Conservation (phyloP, 257 asterid genomes). For the Schizonepeta tenuifolia region DNA sequence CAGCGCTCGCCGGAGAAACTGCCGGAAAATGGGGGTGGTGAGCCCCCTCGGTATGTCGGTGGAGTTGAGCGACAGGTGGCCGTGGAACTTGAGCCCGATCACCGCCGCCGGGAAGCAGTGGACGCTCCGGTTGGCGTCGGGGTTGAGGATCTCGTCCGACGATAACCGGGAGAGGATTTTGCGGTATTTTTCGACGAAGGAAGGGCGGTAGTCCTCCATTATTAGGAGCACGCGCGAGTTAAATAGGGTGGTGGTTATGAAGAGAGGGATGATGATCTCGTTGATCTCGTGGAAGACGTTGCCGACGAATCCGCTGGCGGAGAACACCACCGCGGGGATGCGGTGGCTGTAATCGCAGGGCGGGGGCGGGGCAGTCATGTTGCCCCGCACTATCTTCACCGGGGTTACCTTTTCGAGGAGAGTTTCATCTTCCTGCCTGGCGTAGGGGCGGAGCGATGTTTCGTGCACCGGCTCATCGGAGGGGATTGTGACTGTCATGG, state of each 20-base stretch:
- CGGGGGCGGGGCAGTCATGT: constrained; percentile 24
- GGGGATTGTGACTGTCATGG: constrained; percentile 34
- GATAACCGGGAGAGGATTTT: constrained; percentile 51
- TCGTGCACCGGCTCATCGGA: constrained; percentile 37
- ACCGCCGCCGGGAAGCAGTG: constrained; percentile 83
- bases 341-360: constrained; percentile 48
- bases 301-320: constrained; percentile 77
- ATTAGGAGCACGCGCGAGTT: constrained; percentile 52
- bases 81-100: constrained; percentile 77
- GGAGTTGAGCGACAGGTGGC: constrained; percentile 47
- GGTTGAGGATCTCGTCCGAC: constrained; percentile 48
- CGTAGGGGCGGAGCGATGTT: constrained; percentile 58
- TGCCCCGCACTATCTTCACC: constrained; percentile 48
- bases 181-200: constrained; percentile 58
- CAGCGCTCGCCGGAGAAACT: constrained; percentile 43
- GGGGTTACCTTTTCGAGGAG: constrained; percentile 50
- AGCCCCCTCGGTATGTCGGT: constrained; percentile 47
- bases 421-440: constrained; percentile 52
- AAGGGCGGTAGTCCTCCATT: constrained; percentile 56
- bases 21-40: constrained; percentile 36
- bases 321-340: constrained; percentile 78
- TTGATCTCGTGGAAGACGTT: constrained; percentile 85
- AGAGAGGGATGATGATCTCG: constrained; percentile 78
- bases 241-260: constrained; percentile 60
- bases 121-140: constrained; percentile 49